Evolutionary conservation across 106 monocot genomes (phyloP), one percentile per base, ranked within the genome.

Genomic region (Apostasia ramifera): DNA sequence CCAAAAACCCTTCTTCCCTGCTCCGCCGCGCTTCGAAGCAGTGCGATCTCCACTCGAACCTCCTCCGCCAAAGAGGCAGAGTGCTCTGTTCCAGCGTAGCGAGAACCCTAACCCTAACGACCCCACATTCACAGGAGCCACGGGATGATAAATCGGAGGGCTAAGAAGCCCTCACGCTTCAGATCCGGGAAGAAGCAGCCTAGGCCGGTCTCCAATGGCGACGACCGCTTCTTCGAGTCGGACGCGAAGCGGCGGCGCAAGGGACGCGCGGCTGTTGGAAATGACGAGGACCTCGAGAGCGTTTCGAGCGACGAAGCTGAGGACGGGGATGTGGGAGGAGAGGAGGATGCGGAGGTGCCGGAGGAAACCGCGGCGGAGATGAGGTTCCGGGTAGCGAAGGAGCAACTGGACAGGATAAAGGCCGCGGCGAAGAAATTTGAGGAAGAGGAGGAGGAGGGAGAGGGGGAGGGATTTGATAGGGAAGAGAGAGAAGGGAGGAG

Each of bases 331-430:
- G 65, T 53, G 0, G 65, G 55, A 0, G 73, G 44, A 8, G 74
- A 68, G 49, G 79, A 70, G 40, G 79, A 63, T 4, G 68, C 53
- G 71, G 84, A 55, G 61, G 73, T 72, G 57, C 62, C 48, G 12
- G 86, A 84, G 71, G 95, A 91, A 61, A 91, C 91, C 1, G 86
- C 79, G 13, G 88, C 75, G 12, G 95, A 95, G 76, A 82, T 78
- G 74, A 82, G 78, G 74, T 66, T 78, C 42, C 74, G 92, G 70
- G 66, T 92, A 4, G 95, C 95, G 13, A 86, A 48, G 52, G 95
- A 89, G 71, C 74, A 86, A 14, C 69, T 97, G 68, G 77, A 89
- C 69, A 82, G 66, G 73, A 75, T 92, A 2, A 67, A 75, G 41
- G 79, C 73, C 2, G 41, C 72, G 5, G 74, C 82, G 8, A 79